Evolutionary conservation across 176 grass and related monocot genomes (phyloP), one percentile per base, ranked within the genome.

Genomic region (Otatea glauca): DNA sequence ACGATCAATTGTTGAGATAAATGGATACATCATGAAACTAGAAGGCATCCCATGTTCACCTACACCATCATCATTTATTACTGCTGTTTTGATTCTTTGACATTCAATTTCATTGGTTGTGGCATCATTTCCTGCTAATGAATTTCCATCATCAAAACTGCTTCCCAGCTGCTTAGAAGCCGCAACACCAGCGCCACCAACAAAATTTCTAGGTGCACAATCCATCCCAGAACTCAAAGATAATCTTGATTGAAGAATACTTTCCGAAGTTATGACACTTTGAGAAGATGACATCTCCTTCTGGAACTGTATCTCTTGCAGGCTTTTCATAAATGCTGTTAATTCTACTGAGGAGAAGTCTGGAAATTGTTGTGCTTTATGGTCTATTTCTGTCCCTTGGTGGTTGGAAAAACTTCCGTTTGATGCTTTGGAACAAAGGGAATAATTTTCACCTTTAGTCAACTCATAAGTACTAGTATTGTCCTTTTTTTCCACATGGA

Each of bases 261-360:
- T 78, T 53, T 72, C 55, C 25, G 61, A 88, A 88, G 68, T 63
- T 63, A 73, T 15, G 74, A 76, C 81, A 77, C 65, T 87, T 80
- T 85, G 76, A 43, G 84, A 85, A 25, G 87, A 79, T 72, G 80
- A 55, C 59, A 85, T 76, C 25, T 86, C 86, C 72, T 72, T 88
- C 72, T 82, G 87, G 63, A 84, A 76, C 37, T 78, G 80, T 41
- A 35, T 89, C 32, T 50, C 81, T 70, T 70, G 72, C 56, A 41
- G 15, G 61, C 55, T 72, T 49, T 77, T 78, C 44, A 49, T 50
- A 75, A 18, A 79, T 65, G 20, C 14, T 72, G 14, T 76, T 72
- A 88, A 78, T 71, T 73, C 74, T 61, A 68, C 65, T 1, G 24
- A 75, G 63, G 53, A 85, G 2, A 78, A 81, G 34, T 74, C 76